A percentile compares a stretch with the other conserved stretches of the same genome.
Evolutionary conservation across 768 basidiomycete species (phyloP).

Genomic region (Multifurca ochricompacta): DNA sequence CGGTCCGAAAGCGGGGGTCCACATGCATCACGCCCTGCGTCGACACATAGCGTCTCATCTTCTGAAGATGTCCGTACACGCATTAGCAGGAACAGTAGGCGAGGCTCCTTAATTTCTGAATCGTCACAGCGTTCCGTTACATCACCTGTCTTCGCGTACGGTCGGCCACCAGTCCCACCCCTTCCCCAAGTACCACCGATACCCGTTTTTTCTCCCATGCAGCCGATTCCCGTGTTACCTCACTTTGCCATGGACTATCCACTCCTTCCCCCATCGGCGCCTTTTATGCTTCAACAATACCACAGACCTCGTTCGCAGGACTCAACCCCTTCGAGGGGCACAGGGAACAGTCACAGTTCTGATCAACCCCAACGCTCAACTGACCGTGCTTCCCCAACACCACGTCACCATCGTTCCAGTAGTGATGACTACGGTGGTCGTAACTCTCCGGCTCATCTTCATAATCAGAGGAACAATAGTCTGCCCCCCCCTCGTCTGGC

Average conservation of each 20-base stretch:
- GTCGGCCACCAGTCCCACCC: constrained; percentile 7
- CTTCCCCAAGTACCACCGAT: constrained; percentile 14
- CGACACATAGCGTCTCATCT: constrained; percentile 9
- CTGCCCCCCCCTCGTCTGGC: neutral
- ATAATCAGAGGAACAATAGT: neutral
- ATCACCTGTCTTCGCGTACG: constrained; percentile 9
- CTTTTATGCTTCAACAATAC: constrained; percentile 22
- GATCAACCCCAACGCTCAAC: constrained; percentile 10
- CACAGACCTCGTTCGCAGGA: constrained; percentile 10
- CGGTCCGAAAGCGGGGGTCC: constrained; percentile 9
- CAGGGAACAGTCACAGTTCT: constrained; percentile 10
- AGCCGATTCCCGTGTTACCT: constrained; percentile 16
- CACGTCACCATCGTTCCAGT: constrained; percentile 16
- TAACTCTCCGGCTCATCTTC: neutral
- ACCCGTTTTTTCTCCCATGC: constrained; percentile 12
- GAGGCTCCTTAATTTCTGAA: constrained; percentile 13
- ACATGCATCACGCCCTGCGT: constrained; percentile 4
- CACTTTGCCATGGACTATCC: constrained; percentile 20
- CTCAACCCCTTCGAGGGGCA: neutral
- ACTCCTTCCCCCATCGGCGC: constrained; percentile 21
- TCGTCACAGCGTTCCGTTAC: constrained; percentile 10
- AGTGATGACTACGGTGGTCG: constrained; percentile 13
- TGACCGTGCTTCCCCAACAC: neutral
- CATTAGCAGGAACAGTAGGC: constrained; percentile 3
- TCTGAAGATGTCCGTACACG: constrained; percentile 16